Evolutionary conservation across 2,329 filamentous ascomycete species (phyloP), one percentile per base, ranked within the genome.

Genomic region (Balansia obtecta): DNA sequence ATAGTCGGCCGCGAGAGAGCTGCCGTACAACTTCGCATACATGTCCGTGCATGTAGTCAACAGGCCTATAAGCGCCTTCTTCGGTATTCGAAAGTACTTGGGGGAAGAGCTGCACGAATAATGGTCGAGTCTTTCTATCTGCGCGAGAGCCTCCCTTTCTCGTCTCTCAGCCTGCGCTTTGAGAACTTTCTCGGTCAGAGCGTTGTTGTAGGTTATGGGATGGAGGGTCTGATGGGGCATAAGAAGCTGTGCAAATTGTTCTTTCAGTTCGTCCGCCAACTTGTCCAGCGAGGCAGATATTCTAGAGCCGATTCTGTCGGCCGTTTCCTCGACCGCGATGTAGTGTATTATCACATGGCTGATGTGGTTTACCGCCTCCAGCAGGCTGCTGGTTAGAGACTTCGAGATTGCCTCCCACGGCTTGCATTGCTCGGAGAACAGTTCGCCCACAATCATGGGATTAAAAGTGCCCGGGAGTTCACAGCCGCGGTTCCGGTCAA

Each of bases 391-490:
- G 15, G 44, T 37, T 27, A 51, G 46, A 3, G 12, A n/a, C 34
- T 45, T 37, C 0, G 72, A 75, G 30, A 78, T 68, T 0, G 50
- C 38, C 45, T 70, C 61, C 82, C 80, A 86, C 0, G 72, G 73
- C 6, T 56, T 48, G 0, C 73, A 79, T 51, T 85, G 80, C 48
- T 82, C 72, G n/a, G 65, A 64, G 57, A 86, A 86, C 0, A 86
- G 61, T 16, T 83, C 74, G 0, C 67, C 66, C 0, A 85, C 71
- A 11, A 85, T 65, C 48, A 79, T 59, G 0, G 80, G 75, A 53
- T 82, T 81, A 61, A 80, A 83, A 0, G 68, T 77, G 0, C 80
- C 79, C 0, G 79, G 77, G 0, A 86, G 62, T 58, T 86, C 82
- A 8, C 72, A 63, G 2, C 64, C 64, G 13, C 59, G 56, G 38